Evolutionary conservation across 257 asterid genomes (phyloP).

Genomic region (Salvia rosmarinus): DNA sequence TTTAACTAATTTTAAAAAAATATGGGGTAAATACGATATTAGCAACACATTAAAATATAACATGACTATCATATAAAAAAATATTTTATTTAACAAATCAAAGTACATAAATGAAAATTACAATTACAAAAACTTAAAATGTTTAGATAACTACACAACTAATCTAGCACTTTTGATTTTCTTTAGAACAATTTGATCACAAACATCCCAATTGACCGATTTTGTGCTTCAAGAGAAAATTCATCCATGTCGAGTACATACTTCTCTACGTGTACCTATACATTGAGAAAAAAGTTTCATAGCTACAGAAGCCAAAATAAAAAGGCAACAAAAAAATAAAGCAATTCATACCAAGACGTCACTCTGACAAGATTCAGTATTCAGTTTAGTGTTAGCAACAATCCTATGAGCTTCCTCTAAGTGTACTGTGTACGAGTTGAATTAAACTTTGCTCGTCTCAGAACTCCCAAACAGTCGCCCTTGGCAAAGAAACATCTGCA

Average conservation of each 20-base stretch:
- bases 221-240: conserved; percentile 56
- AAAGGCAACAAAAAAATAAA: not conserved
- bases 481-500: conserved; percentile 96
- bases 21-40: too few species aligned
- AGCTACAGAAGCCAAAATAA: conserved; percentile 17
- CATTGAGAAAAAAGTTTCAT: conserved; percentile 32
- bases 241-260: conserved; percentile 69
- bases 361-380: conserved; percentile 99
- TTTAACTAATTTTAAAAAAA: too few species aligned
- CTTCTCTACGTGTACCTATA: conserved; percentile 89
- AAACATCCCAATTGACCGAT: conserved; percentile 61
- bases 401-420: conserved; percentile 94
- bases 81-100: too few species aligned
- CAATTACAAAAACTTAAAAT: too few species aligned
- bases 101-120: too few species aligned
- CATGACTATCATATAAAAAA: too few species aligned
- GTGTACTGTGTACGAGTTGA: conserved; percentile 82
- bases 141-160: too few species aligned
- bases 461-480: conserved; percentile 84
- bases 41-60: too few species aligned
- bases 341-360: conserved; percentile 49
- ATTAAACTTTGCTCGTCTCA: conserved; percentile 84
- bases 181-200: too few species aligned
- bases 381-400: too few species aligned
- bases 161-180: too few species aligned